Conservation (phyloP, 345 rosid species). For the Capsella bursapastoris region DNA sequence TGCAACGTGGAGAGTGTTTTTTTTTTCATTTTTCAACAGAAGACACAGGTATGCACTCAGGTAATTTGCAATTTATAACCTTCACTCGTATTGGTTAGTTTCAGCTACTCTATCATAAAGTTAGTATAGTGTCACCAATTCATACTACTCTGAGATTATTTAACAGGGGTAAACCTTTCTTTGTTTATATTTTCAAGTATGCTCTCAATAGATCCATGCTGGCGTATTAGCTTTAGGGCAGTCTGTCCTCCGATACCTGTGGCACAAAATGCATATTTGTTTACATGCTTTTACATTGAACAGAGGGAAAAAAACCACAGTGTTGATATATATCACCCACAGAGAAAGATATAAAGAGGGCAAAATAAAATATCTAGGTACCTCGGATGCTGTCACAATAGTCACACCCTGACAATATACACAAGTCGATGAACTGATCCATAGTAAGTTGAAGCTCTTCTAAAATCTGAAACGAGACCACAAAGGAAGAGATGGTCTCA, state of each 20-base stretch:
- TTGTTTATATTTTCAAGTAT: slow-evolving; percentile 83
- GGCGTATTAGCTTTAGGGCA: slow-evolving; percentile 92
- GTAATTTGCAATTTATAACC: slow-evolving; percentile 7
- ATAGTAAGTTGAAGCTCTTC: slow-evolving; percentile 83
- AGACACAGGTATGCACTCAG: slow-evolving; percentile 6
- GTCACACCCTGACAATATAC: slow-evolving; percentile 98
- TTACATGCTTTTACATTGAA: not conserved
- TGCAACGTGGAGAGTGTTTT: not conserved
- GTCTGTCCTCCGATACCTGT: slow-evolving; percentile 91
- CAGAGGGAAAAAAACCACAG: not conserved
- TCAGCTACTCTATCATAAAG: not conserved
- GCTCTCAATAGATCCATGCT: slow-evolving; percentile 83
- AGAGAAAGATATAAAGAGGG: slow-evolving; percentile 14
- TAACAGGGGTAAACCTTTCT: slow-evolving; percentile 62
- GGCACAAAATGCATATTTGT: slow-evolving; percentile 31
- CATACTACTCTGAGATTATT: slow-evolving; percentile 11
- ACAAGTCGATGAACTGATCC: slow-evolving; percentile 96
- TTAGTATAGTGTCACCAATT: not conserved
- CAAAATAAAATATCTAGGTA: slow-evolving; percentile 39
- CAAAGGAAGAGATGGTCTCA: slow-evolving; percentile 28
- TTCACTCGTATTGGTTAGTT: slow-evolving; percentile 16
- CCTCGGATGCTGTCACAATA: slow-evolving; percentile 96
- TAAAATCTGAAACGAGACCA: slow-evolving; percentile 60
- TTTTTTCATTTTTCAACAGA: not conserved
- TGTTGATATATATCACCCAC: slow-evolving; percentile 2